These are phyloP conservation scores for Pezicula rhizophila DNA, from an alignment of 2,329 filamentous ascomycete species.

Conservation along the genomic window DNA sequence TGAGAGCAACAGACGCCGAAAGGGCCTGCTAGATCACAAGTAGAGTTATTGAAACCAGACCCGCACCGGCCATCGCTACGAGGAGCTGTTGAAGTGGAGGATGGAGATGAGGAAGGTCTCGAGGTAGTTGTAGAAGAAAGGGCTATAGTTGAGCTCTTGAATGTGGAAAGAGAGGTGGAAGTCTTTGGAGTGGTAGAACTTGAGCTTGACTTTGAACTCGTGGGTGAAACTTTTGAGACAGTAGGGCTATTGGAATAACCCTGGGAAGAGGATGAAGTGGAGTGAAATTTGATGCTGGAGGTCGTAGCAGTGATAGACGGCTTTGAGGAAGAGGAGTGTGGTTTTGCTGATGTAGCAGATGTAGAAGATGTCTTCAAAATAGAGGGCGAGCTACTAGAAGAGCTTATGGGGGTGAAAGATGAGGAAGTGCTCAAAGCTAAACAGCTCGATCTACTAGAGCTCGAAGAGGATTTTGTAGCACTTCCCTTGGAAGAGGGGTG, in stretches of 20 bases:
- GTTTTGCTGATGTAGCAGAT: background rate
- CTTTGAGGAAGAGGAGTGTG: background rate
- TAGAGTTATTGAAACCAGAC: slow-evolving; percentile 7
- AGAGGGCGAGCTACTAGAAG: background rate
- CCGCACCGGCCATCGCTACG: slow-evolving; percentile 13
- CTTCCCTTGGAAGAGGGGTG: background rate
- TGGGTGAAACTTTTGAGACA: no score
- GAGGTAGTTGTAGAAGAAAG: no score
- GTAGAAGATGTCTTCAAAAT: background rate
- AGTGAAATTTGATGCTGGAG: background rate
- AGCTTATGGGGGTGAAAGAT: background rate
- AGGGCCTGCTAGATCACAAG: slow-evolving; percentile 7
- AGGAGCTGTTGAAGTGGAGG: slow-evolving; percentile 3
- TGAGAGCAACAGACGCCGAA: slow-evolving; percentile 11
- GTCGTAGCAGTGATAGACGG: background rate
- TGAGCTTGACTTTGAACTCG: background rate
- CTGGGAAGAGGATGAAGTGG: background rate
- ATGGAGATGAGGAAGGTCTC: background rate
- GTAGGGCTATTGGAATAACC: no score
- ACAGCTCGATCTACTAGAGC: background rate
- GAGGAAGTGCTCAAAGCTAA: background rate
- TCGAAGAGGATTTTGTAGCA: background rate
- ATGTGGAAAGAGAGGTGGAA: background rate
- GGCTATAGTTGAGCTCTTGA: no score
- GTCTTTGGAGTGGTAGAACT: background rate